Base-by-base conservation (phyloP, 345 rosid genomes). In the Acer yangbiense region DNA sequence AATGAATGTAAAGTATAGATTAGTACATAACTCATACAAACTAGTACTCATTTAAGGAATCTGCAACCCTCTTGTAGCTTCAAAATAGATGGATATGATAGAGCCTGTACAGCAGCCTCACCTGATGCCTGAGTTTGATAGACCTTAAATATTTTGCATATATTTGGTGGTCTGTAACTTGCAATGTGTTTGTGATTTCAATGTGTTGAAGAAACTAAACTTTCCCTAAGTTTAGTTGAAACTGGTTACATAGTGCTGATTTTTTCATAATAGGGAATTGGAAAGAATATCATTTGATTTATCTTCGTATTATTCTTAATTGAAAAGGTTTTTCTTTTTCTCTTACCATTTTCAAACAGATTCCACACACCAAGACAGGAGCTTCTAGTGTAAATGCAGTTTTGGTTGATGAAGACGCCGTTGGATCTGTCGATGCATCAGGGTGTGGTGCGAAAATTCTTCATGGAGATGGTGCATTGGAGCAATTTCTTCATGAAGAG, bases 321-420 rank as follows among this genome's bases (percentile, higher is more conserved):
- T 39, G 76, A 60, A n/a, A 57, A n/a, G 21, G 18, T 2, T n/a
- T 6, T 58, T 43, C 50, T 44, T 44, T 27, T 62, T n/a, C 39
- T 21, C 55, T 21, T 73, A 8, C 39, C 29, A 54, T 50, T 79
- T 35, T 63, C 46, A 6, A 71, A 66, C 90, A 96, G 99, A 87
- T 92, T 81, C 99, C 98, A 7, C 91, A 91, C 71, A 80, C 80
- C 78, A 86, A 79, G 76, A 80, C 74, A 1, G 90, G 86, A 71
- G 85, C 82, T 43, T 78, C 82, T 27, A 76, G 82, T 61, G 83
- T 92, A 80, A 88, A 82, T 69, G 88, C 86, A 23, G 99, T 96
- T 77, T 77, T 96, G 77, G 97, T 96, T 58, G 98, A 94, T 84
- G 94, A 89, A 73, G 94, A 94, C 39, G 93, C 93, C 43, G 93